Conservation (phyloP, 345 rosid species). For the Eucalyptus fibrosa region DNA sequence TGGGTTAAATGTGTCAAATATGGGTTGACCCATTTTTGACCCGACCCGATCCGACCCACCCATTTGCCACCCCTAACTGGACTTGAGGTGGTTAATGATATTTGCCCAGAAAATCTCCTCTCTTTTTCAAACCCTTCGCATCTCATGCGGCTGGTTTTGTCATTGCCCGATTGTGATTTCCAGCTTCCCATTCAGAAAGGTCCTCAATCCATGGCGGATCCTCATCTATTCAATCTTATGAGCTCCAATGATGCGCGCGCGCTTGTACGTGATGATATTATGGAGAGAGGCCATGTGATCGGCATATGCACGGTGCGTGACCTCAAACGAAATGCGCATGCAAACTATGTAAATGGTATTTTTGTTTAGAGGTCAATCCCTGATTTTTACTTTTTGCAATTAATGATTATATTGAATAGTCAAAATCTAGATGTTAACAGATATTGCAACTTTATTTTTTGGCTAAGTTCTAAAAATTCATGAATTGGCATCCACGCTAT, state of each 20-base stretch:
- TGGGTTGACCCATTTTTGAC: no score
- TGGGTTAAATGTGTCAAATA: no score
- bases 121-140: neutral
- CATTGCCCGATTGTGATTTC: no score
- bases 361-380: neutral
- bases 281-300: neutral
- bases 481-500: neutral
- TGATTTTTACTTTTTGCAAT: neutral
- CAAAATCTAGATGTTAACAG: neutral
- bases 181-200: no score
- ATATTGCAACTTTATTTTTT: neutral
- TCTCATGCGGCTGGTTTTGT: no score
- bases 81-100: neutral
- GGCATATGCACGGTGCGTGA: neutral
- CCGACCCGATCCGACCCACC: no score
- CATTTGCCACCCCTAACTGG: neutral
- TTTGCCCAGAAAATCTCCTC: neutral
- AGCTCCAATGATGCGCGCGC: neutral
- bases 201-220: neutral
- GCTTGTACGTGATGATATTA: neutral
- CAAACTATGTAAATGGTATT: neutral
- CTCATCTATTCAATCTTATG: neutral
- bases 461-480: neutral
- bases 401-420: neutral
- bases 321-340: neutral